Evolutionary conservation across 495 filamentous ascomycete genomes (phyloP).

Genomic region (Penicillium roqueforti): DNA sequence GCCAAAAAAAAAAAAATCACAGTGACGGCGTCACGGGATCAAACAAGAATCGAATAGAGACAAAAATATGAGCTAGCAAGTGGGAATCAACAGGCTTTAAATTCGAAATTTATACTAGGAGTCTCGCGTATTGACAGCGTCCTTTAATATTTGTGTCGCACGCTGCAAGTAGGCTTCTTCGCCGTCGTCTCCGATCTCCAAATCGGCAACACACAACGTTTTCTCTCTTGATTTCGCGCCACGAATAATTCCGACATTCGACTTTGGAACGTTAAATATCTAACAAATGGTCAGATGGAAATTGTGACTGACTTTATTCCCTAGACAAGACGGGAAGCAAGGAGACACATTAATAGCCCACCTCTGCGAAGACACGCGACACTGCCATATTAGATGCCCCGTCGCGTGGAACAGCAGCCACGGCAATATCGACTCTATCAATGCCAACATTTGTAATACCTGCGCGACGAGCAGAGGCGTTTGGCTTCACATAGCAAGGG

Average conservation of each 20-base stretch:
- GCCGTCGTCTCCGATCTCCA: constrained; percentile 24
- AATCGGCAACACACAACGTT: constrained; percentile 42
- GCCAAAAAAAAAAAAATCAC: constrained; percentile 20
- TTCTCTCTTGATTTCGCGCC: constrained; percentile 61
- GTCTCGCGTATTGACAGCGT: constrained; percentile 4
- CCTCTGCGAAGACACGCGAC: constrained; percentile 58
- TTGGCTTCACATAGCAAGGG: constrained; percentile 60
- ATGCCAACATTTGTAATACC: constrained; percentile 52
- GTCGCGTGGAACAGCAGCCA: constrained; percentile 58
- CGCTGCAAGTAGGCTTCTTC: constrained; percentile 30
- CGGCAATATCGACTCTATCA: constrained; percentile 56
- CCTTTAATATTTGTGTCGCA: constrained; percentile 13
- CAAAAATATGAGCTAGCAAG: background rate
- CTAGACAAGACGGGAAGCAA: background rate
- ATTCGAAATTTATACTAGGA: background rate
- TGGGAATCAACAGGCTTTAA: background rate
- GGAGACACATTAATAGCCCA: constrained; percentile 26
- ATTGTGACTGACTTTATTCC: background rate
- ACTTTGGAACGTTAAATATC: constrained; percentile 59
- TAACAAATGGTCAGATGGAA: constrained; percentile 14
- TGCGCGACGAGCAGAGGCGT: constrained; percentile 56
- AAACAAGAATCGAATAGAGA: background rate
- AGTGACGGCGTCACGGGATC: constrained; percentile 25
- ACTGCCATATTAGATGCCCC: constrained; percentile 67
- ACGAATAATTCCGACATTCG: constrained; percentile 57